These are phyloP conservation scores for Pseudisothecium myosuroides DNA, from an alignment of 225 moss, liverwort and hornwort species.

Conservation along the genomic window DNA sequence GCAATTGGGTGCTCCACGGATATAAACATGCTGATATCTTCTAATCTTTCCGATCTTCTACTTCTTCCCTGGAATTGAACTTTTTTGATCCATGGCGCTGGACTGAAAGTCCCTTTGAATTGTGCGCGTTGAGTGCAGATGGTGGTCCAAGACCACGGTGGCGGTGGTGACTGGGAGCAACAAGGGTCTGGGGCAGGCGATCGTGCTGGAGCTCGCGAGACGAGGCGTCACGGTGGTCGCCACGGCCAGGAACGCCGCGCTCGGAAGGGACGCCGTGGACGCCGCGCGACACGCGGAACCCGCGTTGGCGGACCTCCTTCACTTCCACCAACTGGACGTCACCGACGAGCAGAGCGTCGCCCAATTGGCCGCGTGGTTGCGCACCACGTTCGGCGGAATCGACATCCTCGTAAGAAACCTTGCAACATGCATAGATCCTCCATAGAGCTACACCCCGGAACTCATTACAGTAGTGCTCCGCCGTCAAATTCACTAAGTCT, in stretches of 20 bases:
- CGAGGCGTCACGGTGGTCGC: background rate
- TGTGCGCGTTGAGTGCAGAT: background rate
- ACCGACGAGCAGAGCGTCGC: background rate
- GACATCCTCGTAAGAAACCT: background rate
- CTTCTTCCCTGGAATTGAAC: background rate
- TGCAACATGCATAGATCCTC: background rate
- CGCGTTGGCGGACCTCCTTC: background rate
- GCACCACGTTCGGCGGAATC: background rate
- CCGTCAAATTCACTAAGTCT: too few relatives aligned
- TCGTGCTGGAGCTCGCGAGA: background rate
- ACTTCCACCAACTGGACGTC: slow-evolving; percentile 6
- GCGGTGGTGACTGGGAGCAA: slow-evolving; percentile 5
- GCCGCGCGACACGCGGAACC: background rate
- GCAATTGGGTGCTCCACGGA: background rate
- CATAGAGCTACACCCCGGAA: background rate
- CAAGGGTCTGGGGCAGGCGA: background rate
- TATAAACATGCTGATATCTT: background rate
- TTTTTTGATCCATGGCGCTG: background rate
- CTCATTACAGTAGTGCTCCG: background rate
- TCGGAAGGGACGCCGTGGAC: background rate
- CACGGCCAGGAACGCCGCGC: background rate
- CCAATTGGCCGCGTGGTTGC: background rate
- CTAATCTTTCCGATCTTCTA: background rate
- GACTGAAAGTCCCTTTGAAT: too few relatives aligned
- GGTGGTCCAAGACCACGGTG: slow-evolving; percentile 2